phyloP scores from a whole-genome alignment of 257 asterid genomes.

The Solanum ossicruentum region DNA sequence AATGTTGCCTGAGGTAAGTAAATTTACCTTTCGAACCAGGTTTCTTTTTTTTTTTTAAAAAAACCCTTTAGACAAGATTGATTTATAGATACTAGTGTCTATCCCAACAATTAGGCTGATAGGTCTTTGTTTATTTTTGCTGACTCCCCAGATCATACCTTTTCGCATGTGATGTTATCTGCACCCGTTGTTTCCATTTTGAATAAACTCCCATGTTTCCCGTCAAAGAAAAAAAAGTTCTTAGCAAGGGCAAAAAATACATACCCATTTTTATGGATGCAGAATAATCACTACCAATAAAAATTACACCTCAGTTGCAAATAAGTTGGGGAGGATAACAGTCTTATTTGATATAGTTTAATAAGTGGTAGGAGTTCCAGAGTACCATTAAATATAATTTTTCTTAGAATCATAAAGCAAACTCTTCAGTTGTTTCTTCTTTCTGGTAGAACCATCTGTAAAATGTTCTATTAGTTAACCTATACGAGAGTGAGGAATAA shows the following conservation, averaged over 20 bases:
- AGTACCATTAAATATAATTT: neutral
- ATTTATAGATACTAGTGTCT: neutral
- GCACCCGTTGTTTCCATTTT: neutral
- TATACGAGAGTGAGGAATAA: too few species aligned
- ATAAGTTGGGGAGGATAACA: neutral
- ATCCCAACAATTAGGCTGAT: neutral
- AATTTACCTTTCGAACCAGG: neutral
- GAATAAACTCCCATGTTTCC: neutral
- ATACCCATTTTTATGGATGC: neutral
- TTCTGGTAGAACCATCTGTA: neutral
- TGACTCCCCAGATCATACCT: neutral
- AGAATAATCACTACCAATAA: neutral
- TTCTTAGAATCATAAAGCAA: neutral
- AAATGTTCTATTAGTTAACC: neutral
- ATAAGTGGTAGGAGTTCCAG: neutral
- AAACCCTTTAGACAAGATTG: neutral
- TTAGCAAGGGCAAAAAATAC: neutral
- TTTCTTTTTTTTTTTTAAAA: neutral
- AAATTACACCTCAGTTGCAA: neutral
- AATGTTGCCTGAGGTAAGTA: slow-evolving; percentile 75
- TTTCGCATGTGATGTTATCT: neutral
- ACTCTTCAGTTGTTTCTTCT: neutral
- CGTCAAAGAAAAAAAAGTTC: neutral
- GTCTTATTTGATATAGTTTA: neutral
- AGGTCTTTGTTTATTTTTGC: neutral